phyloP scores from a whole-genome alignment of 2,329 filamentous ascomycete genomes.

The Epichloe festucae region DNA sequence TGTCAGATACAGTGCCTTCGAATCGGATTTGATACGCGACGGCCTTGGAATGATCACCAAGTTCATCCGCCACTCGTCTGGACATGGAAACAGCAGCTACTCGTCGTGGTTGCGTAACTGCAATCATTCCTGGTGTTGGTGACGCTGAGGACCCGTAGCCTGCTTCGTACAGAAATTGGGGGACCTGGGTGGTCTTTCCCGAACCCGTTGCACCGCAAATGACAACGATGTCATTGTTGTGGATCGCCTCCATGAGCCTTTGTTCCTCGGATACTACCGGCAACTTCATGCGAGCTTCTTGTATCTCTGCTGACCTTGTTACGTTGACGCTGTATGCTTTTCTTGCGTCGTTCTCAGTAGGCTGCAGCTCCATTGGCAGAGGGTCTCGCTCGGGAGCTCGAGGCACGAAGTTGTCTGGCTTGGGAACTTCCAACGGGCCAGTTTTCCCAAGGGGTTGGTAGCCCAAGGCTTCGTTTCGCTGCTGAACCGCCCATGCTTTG shows the following conservation, averaged over 20 bases:
- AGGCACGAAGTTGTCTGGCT: constrained; percentile 49
- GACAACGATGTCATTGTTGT: constrained; percentile 80
- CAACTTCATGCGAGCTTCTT: constrained; percentile 63
- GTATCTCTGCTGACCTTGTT: constrained; percentile 56
- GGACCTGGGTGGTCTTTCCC: constrained; percentile 94
- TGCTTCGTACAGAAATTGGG: constrained; percentile 89
- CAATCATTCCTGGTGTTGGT: constrained; percentile 82
- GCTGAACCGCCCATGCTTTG: constrained; percentile 82
- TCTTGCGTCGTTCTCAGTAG: constrained; percentile 45
- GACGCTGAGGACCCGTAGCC: constrained; percentile 73
- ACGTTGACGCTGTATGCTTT: constrained; percentile 69
- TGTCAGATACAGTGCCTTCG: constrained; percentile 65
- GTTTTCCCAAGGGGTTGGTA: constrained; percentile 35
- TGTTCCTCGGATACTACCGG: constrained; percentile 94
- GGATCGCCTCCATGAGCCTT: constrained; percentile 93
- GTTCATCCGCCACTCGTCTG: constrained; percentile 74
- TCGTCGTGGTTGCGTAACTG: constrained; percentile 84
- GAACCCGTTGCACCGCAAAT: constrained; percentile 93
- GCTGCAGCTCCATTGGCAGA: constrained; percentile 51
- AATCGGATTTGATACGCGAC: constrained; percentile 95
- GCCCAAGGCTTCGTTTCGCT: constrained; percentile 73
- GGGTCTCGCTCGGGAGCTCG: constrained; percentile 59
- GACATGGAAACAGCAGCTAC: constrained; percentile 97
- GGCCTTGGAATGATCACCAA: constrained; percentile 61
- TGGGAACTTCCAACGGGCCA: constrained; percentile 37